Evolutionary conservation across 2,329 filamentous ascomycete genomes (phyloP).

Genomic region (Penicillium crustosum): DNA sequence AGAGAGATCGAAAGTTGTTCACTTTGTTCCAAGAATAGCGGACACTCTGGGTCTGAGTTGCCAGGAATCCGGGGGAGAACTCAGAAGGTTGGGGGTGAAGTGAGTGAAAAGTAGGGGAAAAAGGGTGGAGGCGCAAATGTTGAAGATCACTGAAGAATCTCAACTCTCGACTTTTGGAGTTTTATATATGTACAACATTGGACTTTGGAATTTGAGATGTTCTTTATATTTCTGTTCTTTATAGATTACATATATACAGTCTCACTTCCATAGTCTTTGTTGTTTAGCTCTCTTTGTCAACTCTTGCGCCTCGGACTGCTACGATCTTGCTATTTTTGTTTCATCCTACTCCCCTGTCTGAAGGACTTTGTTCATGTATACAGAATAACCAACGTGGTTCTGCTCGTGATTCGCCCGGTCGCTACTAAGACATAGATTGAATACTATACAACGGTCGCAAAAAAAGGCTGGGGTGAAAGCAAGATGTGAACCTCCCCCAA

Average conservation of each 20-base stretch:
- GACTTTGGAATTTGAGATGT: neutral
- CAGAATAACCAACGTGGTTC: conserved; percentile 11
- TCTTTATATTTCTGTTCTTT: conserved; percentile 9
- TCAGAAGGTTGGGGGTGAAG: conserved; percentile 4
- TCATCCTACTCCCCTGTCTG: neutral
- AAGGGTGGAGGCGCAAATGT: conserved; percentile 7
- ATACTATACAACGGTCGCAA: conserved; percentile 27
- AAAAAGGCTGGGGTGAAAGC: conserved; percentile 7
- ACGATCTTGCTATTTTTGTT: conserved; percentile 9
- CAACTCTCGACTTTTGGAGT: conserved; percentile 2
- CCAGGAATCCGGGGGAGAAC: neutral
- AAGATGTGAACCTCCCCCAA: conserved; percentile 6
- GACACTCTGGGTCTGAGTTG: neutral
- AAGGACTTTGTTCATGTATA: conserved; percentile 9
- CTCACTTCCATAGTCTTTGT: conserved; percentile 8
- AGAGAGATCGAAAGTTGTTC: too few relatives aligned
- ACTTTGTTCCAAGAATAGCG: neutral
- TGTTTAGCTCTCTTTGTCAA: conserved; percentile 6
- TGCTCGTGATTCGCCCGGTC: conserved; percentile 12
- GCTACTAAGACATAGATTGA: conserved; percentile 21
- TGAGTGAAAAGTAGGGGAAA: conserved; percentile 7
- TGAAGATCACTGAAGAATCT: conserved; percentile 13
- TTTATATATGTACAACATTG: neutral
- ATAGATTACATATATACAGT: neutral
- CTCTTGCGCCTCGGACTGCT: neutral